Base-by-base conservation (phyloP, 768 basidiomycete genomes). In the Porphyrellus cyaneotinctus region DNA sequence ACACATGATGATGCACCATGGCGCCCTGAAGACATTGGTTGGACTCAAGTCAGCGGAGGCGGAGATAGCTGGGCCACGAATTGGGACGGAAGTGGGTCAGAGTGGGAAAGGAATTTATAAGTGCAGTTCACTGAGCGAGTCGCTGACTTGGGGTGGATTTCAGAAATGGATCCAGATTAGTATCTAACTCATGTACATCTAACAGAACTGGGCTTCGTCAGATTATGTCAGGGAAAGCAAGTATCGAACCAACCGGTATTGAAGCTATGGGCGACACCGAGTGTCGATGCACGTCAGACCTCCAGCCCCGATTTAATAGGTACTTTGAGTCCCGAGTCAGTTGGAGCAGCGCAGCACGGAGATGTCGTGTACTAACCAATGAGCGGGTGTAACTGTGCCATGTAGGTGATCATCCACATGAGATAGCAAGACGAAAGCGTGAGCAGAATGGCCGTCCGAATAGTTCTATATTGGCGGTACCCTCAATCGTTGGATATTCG, bases 391-490 rank as follows among this genome's bases (percentile, higher is more conserved):
- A 97, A 70, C 66, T 98, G 95, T 1, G 94, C 93, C 67, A 97
- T 78, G 72, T 95, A 98, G n/a, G 95, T 94, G 64, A 95, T 83
- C 74, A 87, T 87, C 95, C 95, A 98, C 84, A 97, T 86, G 62
- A 98, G 81, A 74, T 94, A 98, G 72, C 91, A 95, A 50, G 81
- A 87, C 4, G 82, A 75, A 17, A 97, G 70, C 3, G 89, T 80
- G 56, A 98, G 80, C 74, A 91, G 76, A 43, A 92, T 65, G 56
- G 79, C 80, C 2, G 92, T 88, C 59, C 95, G 87, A 58, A 94
- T 80, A 47, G 94, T 80, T 52, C 95, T 98, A 70, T 20, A 43
- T 37, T 20, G 36, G 44, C 26, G 20, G 51, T 20, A 24, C 10
- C 23, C 18, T 62, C 36, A 46, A 51, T 32, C 10, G 28, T 30